Evolutionary conservation across 2,329 filamentous ascomycete genomes (phyloP), one percentile per base, ranked within the genome.

Genomic region (Verticillium tricorpus): DNA sequence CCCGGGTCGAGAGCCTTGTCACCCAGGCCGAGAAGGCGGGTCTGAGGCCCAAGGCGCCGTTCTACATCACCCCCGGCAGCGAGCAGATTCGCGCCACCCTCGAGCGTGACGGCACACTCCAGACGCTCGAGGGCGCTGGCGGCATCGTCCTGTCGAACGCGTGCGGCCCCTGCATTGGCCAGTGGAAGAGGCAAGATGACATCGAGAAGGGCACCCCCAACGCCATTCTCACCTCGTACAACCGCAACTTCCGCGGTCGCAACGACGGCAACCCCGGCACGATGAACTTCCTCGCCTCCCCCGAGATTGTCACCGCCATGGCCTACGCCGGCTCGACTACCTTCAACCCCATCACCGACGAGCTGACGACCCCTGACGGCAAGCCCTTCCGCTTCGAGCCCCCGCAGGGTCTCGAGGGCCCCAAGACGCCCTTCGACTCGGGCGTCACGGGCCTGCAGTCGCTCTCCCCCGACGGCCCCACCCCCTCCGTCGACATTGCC

Each of bases 211-310:
- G 93, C 65, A 91, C 93, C 62, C 82, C 86, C 60, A 99, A 99
- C 73, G 95, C 95, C 65, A 98, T 99, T 70, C 86, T 99, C 71
- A 94, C 93, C 11, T 97, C 93, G 1, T 99, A 97, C 82, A 99
- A 99, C 84, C 91, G 95, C 64, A 99, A 99, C 80, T 99, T 99
- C 82, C 91, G 91, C 58, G 94, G 92, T 64, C 91, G 95, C 67
- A 99, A 99, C 75, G 95, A 99, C 72, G 95, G 95, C 65, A 99
- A 99, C 80, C 89, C 91, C 25, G 89, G 90, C 52, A 99, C 95
- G 9, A 97, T 98, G 93, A 99, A 98, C 83, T 99, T 99, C 80
- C 85, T 99, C 59, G 94, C 95, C 11, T 97, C 93, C 0, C 95
- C 95, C 7, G 95, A 99, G 77, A 87, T 99, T 62, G 95, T 99